Evolutionary conservation across 108 stramenopile genomes (phyloP).

Genomic region (Cylindrotheca closterium): DNA sequence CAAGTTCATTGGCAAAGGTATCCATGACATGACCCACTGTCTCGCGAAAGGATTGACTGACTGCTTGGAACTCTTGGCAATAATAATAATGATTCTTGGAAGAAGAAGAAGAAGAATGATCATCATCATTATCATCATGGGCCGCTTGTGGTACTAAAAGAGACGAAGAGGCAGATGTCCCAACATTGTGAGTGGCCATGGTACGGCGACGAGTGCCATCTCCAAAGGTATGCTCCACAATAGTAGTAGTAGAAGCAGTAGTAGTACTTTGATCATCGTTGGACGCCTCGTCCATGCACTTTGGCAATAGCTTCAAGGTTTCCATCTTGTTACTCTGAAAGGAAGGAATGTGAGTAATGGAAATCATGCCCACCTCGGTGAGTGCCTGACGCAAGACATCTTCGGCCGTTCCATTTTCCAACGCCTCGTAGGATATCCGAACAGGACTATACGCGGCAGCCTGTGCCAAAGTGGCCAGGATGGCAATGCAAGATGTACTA

Average conservation of each 20-base stretch:
- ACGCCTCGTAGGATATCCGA: too few relatives aligned
- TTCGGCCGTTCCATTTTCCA: background rate
- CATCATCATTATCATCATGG: too few relatives aligned
- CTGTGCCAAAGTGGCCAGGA: constrained; percentile 3
- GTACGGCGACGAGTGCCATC: constrained; percentile 44
- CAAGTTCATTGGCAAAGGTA: background rate
- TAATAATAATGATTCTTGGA: background rate
- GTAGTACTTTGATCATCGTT: too few relatives aligned
- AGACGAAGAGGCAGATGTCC: background rate
- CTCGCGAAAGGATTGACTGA: background rate
- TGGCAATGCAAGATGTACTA: too few relatives aligned
- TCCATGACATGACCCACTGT: background rate
- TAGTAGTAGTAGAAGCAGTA: too few relatives aligned
- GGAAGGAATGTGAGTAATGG: constrained; percentile 30
- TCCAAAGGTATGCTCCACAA: constrained; percentile 12
- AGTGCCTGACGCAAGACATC: background rate
- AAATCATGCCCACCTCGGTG: constrained; percentile 33
- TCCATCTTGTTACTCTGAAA: constrained; percentile 7
- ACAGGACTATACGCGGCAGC: too few relatives aligned
- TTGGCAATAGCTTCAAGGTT: constrained; percentile 7
- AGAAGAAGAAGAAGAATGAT: background rate
- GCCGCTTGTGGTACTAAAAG: too few relatives aligned
- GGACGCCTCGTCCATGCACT: constrained; percentile 13
- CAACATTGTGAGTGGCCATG: constrained; percentile 29
- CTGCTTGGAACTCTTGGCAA: background rate